phyloP scores from a whole-genome alignment of 768 basidiomycete species.

The Suillus clintonianus region DNA sequence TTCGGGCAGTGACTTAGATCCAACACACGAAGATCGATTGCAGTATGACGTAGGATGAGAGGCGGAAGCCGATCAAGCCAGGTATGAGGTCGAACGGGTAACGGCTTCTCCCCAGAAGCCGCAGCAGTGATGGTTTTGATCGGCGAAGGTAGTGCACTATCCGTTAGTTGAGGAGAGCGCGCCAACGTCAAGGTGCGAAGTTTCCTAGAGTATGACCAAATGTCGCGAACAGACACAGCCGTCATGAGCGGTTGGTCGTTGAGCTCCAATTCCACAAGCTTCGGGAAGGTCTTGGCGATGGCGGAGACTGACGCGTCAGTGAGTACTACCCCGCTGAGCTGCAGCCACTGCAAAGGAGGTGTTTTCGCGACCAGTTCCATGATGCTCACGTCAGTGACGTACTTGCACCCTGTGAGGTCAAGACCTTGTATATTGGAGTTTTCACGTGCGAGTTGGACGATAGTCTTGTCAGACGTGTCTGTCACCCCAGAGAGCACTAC shows the following conservation, averaged over 20 bases:
- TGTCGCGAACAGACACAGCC: slow-evolving; percentile 67
- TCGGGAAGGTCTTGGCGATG: slow-evolving; percentile 73
- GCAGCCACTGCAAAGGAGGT: slow-evolving; percentile 71
- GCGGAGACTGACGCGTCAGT: slow-evolving; percentile 63
- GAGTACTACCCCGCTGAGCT: slow-evolving; percentile 68
- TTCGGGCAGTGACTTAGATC: slow-evolving; percentile 74
- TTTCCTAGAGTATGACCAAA: slow-evolving; percentile 82
- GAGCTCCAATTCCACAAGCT: slow-evolving; percentile 81
- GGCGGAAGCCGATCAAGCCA: slow-evolving; percentile 67
- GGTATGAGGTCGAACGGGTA: slow-evolving; percentile 56
- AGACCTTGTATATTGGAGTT: slow-evolving; percentile 73
- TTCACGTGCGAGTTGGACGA: slow-evolving; percentile 60
- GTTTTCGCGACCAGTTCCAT: slow-evolving; percentile 69
- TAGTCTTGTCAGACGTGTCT: slow-evolving; percentile 67
- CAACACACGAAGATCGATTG: slow-evolving; percentile 75
- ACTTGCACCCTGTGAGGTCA: slow-evolving; percentile 73
- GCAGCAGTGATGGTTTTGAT: slow-evolving; percentile 31
- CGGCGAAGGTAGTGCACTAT: slow-evolving; percentile 72
- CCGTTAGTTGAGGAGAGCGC: slow-evolving; percentile 75
- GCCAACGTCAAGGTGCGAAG: slow-evolving; percentile 76
- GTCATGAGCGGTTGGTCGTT: slow-evolving; percentile 69
- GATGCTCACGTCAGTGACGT: slow-evolving; percentile 78
- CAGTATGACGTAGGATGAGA: slow-evolving; percentile 60
- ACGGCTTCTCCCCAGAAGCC: slow-evolving; percentile 40
- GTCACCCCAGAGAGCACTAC: slow-evolving; percentile 69